Base-by-base conservation (phyloP, 2,329 filamentous ascomycete species). In the Claviceps paspali region DNA sequence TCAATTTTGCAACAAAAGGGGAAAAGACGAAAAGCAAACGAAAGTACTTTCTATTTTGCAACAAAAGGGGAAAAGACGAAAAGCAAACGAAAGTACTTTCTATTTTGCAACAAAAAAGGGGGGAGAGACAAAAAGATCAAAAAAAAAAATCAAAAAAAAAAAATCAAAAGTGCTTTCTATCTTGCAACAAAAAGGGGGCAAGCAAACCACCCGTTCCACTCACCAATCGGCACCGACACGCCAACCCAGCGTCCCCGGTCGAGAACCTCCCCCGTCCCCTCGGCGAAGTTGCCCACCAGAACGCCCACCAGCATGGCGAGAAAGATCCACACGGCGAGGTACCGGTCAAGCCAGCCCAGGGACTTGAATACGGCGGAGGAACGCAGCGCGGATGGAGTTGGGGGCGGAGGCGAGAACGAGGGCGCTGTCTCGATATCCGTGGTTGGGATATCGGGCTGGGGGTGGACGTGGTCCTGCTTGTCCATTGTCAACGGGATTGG, bases 261-360 rank as follows among this genome's bases (percentile, higher is more conserved):
- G 11, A 91, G 54, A 0, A 75, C 69, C 0, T 67, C 67, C 0
- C 71, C 76, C 1, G 72, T 72, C 17, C 61, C 62, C 0, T 73
- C 68, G 1, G 82, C 79, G 42, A 86, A 82, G 54, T 87, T 87
- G 5, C 80, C 82, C 0, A 88, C 59, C 1, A 87, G 59, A 30
- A 91, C 78, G 3, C 83, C 82, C 6, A 85, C 57, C 1, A 70
- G 65, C 76, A 91, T 91, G 32, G 82, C 80, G 0, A 88, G 67
- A 19, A 88, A 63, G 41, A 88, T 87, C 82, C 82, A 82, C 19
- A 80, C 27, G 2, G 73, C 76, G 1, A 82, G 67, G 46, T 73
- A 74, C 2, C 74, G 68, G 48, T 82, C 76, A 1, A 82, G 63
- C 44, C 67, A 62, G 4, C 70, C 68, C 0, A 80, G 65, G 2